phyloP scores from a whole-genome alignment of 495 filamentous ascomycete genomes.

The Rostrohypoxylon terebratum region DNA sequence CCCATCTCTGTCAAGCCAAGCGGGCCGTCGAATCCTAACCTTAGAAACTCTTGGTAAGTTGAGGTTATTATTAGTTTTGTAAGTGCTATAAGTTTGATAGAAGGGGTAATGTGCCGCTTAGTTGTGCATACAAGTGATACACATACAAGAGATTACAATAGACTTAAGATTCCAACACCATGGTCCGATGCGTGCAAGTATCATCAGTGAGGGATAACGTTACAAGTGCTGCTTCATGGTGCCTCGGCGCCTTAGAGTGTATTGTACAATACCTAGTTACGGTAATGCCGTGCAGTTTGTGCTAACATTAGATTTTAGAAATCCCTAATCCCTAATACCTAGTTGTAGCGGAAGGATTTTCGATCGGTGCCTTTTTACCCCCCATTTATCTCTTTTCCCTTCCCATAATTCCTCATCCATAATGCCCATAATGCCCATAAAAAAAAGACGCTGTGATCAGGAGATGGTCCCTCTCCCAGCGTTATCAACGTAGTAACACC shows the following conservation, averaged over 20 bases:
- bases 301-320: constrained; percentile 43
- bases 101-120: constrained; percentile 34
- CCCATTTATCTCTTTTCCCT: constrained; percentile 12
- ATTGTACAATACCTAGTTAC: no score
- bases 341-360: constrained; percentile 40
- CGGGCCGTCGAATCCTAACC: constrained; percentile 17
- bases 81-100: constrained; percentile 14
- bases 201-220: constrained; percentile 42
- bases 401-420: neutral
- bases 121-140: constrained; percentile 24
- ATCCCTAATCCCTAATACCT: constrained; percentile 6
- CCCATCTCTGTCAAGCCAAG: neutral
- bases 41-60: constrained; percentile 18
- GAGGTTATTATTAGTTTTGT: constrained; percentile 38
- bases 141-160: neutral
- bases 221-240: constrained; percentile 32
- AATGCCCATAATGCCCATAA: neutral
- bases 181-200: constrained; percentile 22
- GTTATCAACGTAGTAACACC: constrained; percentile 6
- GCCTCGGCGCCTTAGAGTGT: constrained; percentile 10
- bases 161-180: constrained; percentile 20
- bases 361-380: constrained; percentile 35
- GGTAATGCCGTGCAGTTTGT: constrained; percentile 44
- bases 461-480: constrained; percentile 14
- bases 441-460: constrained; percentile 30